Evolutionary conservation across 306 rosid species (phyloP).

Genomic region (Begonia masoniana): DNA sequence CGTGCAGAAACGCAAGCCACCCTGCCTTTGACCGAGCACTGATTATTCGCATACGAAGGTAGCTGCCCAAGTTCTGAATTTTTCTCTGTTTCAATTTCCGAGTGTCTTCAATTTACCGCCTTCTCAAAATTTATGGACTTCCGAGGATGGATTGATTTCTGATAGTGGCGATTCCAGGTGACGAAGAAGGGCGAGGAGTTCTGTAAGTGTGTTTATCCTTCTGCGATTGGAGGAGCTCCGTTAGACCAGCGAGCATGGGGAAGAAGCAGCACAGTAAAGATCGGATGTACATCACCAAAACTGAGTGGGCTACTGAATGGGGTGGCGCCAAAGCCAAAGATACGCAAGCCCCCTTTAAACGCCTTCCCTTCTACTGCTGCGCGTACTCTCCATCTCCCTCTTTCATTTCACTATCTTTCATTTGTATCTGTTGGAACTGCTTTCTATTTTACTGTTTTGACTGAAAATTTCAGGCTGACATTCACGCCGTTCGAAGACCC

Average conservation of each 20-base stretch:
- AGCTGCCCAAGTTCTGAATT: no score
- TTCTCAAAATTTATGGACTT: no score
- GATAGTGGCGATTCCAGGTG: no score
- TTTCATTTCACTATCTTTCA: neutral
- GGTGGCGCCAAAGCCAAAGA: conserved; percentile 88
- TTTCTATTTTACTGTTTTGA: neutral
- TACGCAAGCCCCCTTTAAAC: conserved; percentile 58
- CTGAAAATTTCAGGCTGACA: conserved; percentile 41
- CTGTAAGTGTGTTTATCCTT: no score
- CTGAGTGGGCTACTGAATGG: conserved; percentile 99
- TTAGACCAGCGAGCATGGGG: conserved; percentile 40
- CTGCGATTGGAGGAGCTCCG: no score
- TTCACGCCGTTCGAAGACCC: conserved; percentile 82
- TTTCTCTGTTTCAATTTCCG: no score
- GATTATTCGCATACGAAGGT: no score
- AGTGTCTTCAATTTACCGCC: no score
- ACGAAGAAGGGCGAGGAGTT: no score
- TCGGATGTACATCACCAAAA: conserved; percentile 79
- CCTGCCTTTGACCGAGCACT: no score
- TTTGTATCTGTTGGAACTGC: neutral
- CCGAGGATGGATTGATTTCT: no score
- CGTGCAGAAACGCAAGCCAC: no score
- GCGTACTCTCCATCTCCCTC: conserved; percentile 26
- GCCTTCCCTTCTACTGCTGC: conserved; percentile 98
- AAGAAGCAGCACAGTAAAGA: conserved; percentile 97